These are phyloP conservation scores for Malassezia sympodialis DNA, from an alignment of 1,284 basidiomycete genomes.

Conservation along the genomic window DNA sequence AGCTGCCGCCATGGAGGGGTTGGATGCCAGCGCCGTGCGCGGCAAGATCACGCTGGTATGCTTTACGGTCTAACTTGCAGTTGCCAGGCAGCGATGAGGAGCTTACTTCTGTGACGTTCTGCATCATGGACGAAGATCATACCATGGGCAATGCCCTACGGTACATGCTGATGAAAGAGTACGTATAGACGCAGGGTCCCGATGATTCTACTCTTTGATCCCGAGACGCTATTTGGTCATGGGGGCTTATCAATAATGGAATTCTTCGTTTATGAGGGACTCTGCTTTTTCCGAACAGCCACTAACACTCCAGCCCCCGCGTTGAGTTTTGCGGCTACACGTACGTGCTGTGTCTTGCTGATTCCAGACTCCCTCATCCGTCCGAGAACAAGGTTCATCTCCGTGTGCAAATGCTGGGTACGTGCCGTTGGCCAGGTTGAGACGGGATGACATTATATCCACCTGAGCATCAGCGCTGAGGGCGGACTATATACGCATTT, in stretches of 20 bases:
- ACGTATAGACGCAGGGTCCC: slow-evolving; percentile 37
- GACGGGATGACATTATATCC: slow-evolving; percentile 12
- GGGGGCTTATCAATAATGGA: slow-evolving; percentile 42
- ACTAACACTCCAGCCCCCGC: slow-evolving; percentile 62
- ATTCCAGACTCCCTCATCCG: slow-evolving; percentile 73
- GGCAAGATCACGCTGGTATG: slow-evolving; percentile 16
- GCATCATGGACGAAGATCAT: slow-evolving; percentile 84
- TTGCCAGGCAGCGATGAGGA: slow-evolving; percentile 65
- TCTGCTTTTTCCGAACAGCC: background rate
- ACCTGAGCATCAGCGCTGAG: slow-evolving; percentile 3
- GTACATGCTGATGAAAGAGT: slow-evolving; percentile 99
- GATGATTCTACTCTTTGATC: slow-evolving; percentile 15
- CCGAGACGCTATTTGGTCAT: slow-evolving; percentile 19
- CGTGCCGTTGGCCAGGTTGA: slow-evolving; percentile 48
- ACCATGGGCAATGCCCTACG: slow-evolving; percentile 86
- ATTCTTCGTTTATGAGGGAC: slow-evolving; percentile 49
- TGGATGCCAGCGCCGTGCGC: slow-evolving; percentile 14
- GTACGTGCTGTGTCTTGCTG: slow-evolving; percentile 50
- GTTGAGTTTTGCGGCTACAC: slow-evolving; percentile 98
- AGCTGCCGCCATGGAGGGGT: slow-evolving; percentile 12
- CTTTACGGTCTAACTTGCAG: background rate
- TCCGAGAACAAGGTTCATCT: slow-evolving; percentile 92
- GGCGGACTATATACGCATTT: slow-evolving; percentile 27
- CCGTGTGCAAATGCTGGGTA: slow-evolving; percentile 97
- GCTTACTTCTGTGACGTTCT: slow-evolving; percentile 80